Evolutionary conservation across 2,329 filamentous ascomycete species (phyloP).

Genomic region (Cladophialophora immunda): DNA sequence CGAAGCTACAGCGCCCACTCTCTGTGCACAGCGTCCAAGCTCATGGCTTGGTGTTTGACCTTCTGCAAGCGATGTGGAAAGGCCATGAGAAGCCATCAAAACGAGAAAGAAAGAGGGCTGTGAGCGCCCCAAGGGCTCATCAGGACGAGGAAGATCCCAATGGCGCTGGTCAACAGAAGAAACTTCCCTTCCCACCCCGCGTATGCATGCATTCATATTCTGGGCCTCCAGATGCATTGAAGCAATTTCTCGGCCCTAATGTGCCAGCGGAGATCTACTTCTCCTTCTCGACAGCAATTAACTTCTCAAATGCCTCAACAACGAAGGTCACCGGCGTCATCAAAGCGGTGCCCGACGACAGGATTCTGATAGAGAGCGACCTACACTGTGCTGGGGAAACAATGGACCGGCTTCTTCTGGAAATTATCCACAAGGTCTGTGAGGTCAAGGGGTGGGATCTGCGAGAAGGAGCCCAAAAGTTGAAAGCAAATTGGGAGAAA

Average conservation of each 20-base stretch:
- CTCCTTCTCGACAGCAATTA: constrained; percentile 86
- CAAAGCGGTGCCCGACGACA: constrained; percentile 76
- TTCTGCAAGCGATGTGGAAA: constrained; percentile 65
- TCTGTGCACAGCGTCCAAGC: constrained; percentile 71
- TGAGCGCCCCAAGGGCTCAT: constrained; percentile 46
- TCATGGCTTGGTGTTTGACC: constrained; percentile 66
- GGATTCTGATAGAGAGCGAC: constrained; percentile 88
- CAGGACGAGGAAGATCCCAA: constrained; percentile 42
- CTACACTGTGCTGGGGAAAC: constrained; percentile 79
- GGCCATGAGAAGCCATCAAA: constrained; percentile 66
- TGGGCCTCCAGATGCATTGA: constrained; percentile 76
- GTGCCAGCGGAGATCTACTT: constrained; percentile 84
- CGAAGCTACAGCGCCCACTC: constrained; percentile 64
- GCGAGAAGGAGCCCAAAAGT: constrained; percentile 71
- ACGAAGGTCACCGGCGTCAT: constrained; percentile 73
- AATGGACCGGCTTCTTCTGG: constrained; percentile 81
- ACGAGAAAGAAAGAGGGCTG: constrained; percentile 52
- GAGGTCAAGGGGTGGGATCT: constrained; percentile 79
- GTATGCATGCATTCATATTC: constrained; percentile 96
- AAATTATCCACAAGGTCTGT: constrained; percentile 80
- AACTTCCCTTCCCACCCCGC: constrained; percentile 79
- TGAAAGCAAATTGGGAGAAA: constrained; percentile 77
- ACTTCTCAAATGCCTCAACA: constrained; percentile 67
- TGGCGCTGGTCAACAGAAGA: constrained; percentile 37
- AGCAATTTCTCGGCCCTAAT: constrained; percentile 76